Base-by-base conservation (phyloP, 2,329 filamentous ascomycete genomes). In the Tolypocladium nubicola region DNA sequence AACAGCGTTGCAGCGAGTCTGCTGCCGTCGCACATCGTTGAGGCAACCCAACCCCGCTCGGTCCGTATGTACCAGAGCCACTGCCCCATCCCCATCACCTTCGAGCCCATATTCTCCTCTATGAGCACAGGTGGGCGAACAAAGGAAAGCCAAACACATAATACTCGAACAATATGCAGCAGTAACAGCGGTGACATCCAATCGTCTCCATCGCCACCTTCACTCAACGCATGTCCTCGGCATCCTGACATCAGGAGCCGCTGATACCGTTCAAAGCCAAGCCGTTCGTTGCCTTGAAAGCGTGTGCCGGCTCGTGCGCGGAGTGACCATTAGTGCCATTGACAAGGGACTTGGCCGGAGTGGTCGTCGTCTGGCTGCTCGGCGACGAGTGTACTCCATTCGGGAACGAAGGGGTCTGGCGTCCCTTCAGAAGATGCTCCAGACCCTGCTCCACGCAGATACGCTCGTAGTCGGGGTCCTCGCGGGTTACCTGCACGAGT, bases 381-480 rank as follows among this genome's bases (percentile, higher is more conserved):
- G 79, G 77, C 10, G 79, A 79, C 33, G 76, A 70, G 58, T 76
- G 75, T 35, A 75, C 67, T 26, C 78, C 80, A 53, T 81, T 82
- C 13, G 74, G 64, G 13, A 77, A 66, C 26, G 71, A 68, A 5
- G 76, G 72, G 56, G 75, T 78, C 57, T 73, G 70, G 40, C 71
- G 68, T n/a, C 73, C 75, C 37, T 73, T 72, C 58, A 84, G 57
- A 54, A 85, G 73, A 68, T 85, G 76, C 14, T 73, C 71, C 7
- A 84, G 72, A n/a, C 80, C 79, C 66, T 85, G 82, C 59, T 84
- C 79, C 56, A 76, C 70, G 65, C 79, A 84, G 21, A 84, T 68
- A 38, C 74, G 74, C 33, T 71, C 71, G 61, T 84, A 85, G 37
- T 84, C 81, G 3, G 82, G 78, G 54, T 86, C 83, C 50, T 79